phyloP scores from a whole-genome alignment of 2,329 filamentous ascomycete species.

The Phyllachora maydis region DNA sequence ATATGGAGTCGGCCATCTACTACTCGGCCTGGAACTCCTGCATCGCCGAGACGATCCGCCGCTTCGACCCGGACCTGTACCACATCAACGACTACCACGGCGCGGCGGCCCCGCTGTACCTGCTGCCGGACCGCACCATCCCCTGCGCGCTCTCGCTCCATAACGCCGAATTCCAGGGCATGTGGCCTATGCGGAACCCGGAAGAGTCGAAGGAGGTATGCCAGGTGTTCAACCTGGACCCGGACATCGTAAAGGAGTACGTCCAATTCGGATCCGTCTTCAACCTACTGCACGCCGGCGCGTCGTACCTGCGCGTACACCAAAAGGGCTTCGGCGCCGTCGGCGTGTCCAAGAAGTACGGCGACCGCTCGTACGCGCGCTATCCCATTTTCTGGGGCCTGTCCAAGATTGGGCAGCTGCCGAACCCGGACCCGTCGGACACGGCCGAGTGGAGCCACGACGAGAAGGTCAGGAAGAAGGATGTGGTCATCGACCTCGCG shows the following conservation, averaged over 20 bases:
- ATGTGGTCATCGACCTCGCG: conserved; percentile 29
- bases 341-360: conserved; percentile 48
- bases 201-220: conserved; percentile 43
- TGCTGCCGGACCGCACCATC: conserved; percentile 35
- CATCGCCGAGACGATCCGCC: conserved; percentile 39
- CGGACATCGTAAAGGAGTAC: conserved; percentile 34
- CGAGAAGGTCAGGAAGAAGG: conserved; percentile 21
- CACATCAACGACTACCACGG: conserved; percentile 17
- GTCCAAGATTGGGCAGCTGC: conserved; percentile 38
- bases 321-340: conserved; percentile 49
- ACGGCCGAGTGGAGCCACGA: conserved; percentile 35
- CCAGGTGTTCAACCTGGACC: conserved; percentile 38
- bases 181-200: conserved; percentile 45
- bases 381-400: conserved; percentile 53
- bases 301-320: conserved; percentile 43
- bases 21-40: conserved; percentile 54
- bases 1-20: conserved; percentile 45
- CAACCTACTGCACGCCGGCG: conserved; percentile 46
- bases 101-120: conserved; percentile 34
- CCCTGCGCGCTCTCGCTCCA: conserved; percentile 43
- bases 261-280: conserved; percentile 50
- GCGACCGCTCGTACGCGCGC: conserved; percentile 41
- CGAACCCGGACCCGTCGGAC: conserved; percentile 45
- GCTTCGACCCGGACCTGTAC: conserved; percentile 25
- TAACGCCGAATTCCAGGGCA: conserved; percentile 48